These are phyloP conservation scores for Eucalyptus microcorys DNA, from an alignment of 345 rosid species.

Conservation along the genomic window DNA sequence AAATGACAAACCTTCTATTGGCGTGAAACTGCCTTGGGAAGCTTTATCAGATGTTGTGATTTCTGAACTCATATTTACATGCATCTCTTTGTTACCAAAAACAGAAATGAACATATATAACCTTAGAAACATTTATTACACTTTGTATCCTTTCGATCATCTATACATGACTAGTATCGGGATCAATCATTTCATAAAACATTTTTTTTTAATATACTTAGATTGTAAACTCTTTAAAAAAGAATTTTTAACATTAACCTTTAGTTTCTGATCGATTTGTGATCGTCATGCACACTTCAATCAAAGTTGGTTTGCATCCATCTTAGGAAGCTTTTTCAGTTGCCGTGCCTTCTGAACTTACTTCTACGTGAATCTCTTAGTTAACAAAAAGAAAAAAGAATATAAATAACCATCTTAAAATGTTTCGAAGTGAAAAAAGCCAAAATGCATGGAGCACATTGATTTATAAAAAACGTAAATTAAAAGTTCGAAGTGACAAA, in stretches of 20 bases:
- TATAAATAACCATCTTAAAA: too few relatives aligned
- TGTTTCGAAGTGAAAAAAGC: too few relatives aligned
- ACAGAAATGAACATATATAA: neutral
- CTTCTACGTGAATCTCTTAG: too few relatives aligned
- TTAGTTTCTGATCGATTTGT: neutral
- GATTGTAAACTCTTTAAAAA: neutral
- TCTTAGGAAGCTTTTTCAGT: neutral
- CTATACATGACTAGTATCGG: too few relatives aligned
- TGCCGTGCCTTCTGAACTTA: neutral
- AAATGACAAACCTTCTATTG: neutral
- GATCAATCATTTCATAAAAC: too few relatives aligned
- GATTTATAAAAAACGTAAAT: too few relatives aligned
- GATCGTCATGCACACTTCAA: neutral
- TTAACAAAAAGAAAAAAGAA: too few relatives aligned
- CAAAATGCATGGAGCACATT: too few relatives aligned
- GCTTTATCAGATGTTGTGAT: neutral
- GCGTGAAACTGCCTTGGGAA: too few relatives aligned
- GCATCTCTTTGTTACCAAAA: neutral
- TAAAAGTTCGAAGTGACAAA: too few relatives aligned
- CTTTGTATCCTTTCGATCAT: too few relatives aligned
- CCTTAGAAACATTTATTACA: too few relatives aligned
- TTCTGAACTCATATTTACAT: neutral
- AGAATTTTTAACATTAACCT: neutral
- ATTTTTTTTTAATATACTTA: neutral
- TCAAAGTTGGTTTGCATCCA: neutral